These are phyloP conservation scores for Euryodendron excelsum DNA, from an alignment of 148 eudicot genomes.

Conservation along the genomic window DNA sequence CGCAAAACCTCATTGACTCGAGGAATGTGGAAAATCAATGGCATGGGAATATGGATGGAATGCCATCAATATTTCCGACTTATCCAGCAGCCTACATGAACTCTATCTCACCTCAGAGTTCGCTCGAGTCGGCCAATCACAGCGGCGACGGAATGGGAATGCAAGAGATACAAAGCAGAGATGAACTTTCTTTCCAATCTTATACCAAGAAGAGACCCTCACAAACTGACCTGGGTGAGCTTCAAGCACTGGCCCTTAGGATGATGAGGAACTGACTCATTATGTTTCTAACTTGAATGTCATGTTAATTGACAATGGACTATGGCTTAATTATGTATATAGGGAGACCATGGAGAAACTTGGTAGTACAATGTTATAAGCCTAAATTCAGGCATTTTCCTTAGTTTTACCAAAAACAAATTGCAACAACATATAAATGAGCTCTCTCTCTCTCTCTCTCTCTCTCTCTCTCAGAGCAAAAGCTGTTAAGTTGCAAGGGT, in stretches of 20 bases:
- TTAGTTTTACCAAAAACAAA: neutral
- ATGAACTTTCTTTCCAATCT: slow-evolving; percentile 21
- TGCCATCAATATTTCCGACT: slow-evolving; percentile 4
- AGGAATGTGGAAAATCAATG: slow-evolving; percentile 20
- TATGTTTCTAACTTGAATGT: neutral
- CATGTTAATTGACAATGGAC: neutral
- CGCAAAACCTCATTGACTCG: slow-evolving; percentile 31
- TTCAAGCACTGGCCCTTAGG: slow-evolving; percentile 63
- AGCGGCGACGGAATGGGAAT: slow-evolving; percentile 23
- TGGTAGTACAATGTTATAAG: slow-evolving; percentile 10
- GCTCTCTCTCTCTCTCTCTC: neutral
- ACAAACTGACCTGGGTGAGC: slow-evolving; percentile 54
- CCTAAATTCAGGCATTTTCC: slow-evolving; percentile 13
- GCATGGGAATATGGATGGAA: slow-evolving; percentile 12
- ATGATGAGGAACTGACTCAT: slow-evolving; percentile 53
- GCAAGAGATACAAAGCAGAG: slow-evolving; percentile 34
- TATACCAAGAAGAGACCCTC: slow-evolving; percentile 44
- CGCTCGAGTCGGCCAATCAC: slow-evolving; percentile 46
- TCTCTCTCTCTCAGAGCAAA: neutral
- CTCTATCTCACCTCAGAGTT: slow-evolving; percentile 57
- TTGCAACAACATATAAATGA: no score
- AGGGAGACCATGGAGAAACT: slow-evolving; percentile 10
- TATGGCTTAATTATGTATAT: slow-evolving; percentile 16
- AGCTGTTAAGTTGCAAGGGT: neutral
- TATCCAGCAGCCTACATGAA: slow-evolving; percentile 19